Evolutionary conservation across 768 basidiomycete species (phyloP).

Genomic region (Phylloporus rhodoxanthus): DNA sequence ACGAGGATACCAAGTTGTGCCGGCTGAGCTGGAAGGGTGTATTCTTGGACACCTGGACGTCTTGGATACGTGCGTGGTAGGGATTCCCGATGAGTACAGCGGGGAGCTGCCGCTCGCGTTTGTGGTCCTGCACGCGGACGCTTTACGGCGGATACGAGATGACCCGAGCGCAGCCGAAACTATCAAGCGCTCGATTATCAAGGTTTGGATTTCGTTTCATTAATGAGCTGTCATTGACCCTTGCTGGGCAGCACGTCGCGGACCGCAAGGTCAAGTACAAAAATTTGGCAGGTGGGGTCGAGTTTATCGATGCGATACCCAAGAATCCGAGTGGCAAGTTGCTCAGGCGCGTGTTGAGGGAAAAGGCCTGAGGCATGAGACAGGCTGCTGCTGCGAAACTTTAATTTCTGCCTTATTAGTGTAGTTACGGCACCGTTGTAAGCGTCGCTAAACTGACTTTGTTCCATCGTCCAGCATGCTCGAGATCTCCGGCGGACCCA

Average conservation of each 20-base stretch:
- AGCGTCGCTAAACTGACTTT: too few relatives aligned
- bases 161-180: slow-evolving; percentile 29
- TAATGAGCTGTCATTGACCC: neutral
- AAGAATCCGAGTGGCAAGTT: slow-evolving; percentile 72
- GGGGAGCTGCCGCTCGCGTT: slow-evolving; percentile 73
- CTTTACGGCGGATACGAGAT: slow-evolving; percentile 32
- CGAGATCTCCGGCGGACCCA: slow-evolving; percentile 24
- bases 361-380: slow-evolving; percentile 35
- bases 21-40: slow-evolving; percentile 64
- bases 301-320: slow-evolving; percentile 56
- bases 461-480: neutral
- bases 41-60: slow-evolving; percentile 58
- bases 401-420: too few relatives aligned
- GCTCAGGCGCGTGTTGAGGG: slow-evolving; percentile 49
- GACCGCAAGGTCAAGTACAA: slow-evolving; percentile 59
- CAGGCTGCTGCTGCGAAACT: slow-evolving; percentile 24
- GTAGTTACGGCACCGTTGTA: too few relatives aligned
- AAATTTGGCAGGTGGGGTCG: slow-evolving; percentile 53
- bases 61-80: slow-evolving; percentile 57
- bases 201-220: slow-evolving; percentile 37
- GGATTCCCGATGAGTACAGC: slow-evolving; percentile 65
- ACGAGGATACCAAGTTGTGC: slow-evolving; percentile 51
- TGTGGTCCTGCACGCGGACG: slow-evolving; percentile 45
- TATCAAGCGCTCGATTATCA: slow-evolving; percentile 40
- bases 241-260: slow-evolving; percentile 44